phyloP scores from a whole-genome alignment of 805 yeast species.

The Ogataea minuta region DNA sequence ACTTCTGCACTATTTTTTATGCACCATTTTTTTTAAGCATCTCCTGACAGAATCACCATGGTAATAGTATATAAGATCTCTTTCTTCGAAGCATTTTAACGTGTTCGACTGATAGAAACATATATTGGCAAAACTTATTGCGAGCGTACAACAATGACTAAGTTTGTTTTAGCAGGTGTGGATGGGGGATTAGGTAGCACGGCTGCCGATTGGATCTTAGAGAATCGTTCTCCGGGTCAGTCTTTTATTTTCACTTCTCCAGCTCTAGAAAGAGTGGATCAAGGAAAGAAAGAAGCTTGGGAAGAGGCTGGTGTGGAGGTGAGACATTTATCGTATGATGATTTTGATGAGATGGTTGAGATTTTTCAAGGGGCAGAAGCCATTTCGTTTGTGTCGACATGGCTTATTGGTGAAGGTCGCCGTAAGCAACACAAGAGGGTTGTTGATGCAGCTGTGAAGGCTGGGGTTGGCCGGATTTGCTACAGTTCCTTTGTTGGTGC shows the following conservation, averaged over 20 bases:
- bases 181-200: constrained; percentile 4
- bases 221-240: constrained; percentile 3
- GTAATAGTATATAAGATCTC: too few species aligned
- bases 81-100: too few species aligned
- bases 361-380: constrained; percentile 9
- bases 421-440: constrained; percentile 10
- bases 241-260: constrained; percentile 3
- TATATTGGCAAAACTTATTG: neutral
- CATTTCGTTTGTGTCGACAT: constrained; percentile 10
- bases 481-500: constrained; percentile 15
- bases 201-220: constrained; percentile 6
- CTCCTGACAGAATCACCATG: too few species aligned
- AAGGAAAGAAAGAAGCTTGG: neutral
- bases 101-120: neutral
- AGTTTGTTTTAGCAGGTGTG: constrained; percentile 6
- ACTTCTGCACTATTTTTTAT: too few species aligned
- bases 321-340: constrained; percentile 5
- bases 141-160: constrained; percentile 1
- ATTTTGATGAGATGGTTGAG: constrained; percentile 8
- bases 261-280: neutral
- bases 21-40: too few species aligned
- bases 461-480: constrained; percentile 11
- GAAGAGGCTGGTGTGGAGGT: constrained; percentile 6
- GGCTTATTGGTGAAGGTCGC: constrained; percentile 11
- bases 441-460: constrained; percentile 9